These are phyloP conservation scores for Suhomyces choctaworum DNA, from an alignment of 1,139 yeast genomes.

Conservation along the genomic window DNA sequence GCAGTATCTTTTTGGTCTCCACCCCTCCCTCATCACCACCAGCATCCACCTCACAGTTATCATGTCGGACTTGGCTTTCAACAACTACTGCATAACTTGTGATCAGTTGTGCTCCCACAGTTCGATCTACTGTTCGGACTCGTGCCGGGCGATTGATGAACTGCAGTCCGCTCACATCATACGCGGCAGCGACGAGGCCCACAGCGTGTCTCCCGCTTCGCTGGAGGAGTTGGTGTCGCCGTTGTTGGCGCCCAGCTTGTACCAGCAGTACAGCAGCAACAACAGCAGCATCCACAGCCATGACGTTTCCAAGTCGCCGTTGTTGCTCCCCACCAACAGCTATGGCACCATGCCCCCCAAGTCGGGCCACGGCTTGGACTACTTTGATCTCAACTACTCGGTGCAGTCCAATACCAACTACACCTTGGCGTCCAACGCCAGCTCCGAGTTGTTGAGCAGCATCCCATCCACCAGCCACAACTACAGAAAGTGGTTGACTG, in stretches of 20 bases:
- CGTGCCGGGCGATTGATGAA: constrained; percentile 53
- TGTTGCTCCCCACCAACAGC: constrained; percentile 19
- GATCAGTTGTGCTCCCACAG: constrained; percentile 56
- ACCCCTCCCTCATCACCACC: neutral
- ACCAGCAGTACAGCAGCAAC: constrained; percentile 23
- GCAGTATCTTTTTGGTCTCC: neutral
- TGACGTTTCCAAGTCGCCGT: constrained; percentile 23
- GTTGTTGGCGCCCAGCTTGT: constrained; percentile 37
- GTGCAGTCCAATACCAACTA: constrained; percentile 25
- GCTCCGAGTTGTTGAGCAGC: constrained; percentile 12
- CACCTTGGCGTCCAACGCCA: constrained; percentile 15
- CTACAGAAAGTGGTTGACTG: constrained; percentile 47
- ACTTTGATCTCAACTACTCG: constrained; percentile 39
- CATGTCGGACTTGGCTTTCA: constrained; percentile 52
- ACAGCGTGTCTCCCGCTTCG: constrained; percentile 11
- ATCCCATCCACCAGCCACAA: constrained; percentile 41
- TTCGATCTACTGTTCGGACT: constrained; percentile 60
- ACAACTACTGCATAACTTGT: constrained; percentile 67
- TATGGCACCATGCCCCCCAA: constrained; percentile 1
- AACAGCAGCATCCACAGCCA: constrained; percentile 6
- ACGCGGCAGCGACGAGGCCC: constrained; percentile 20
- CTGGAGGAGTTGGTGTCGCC: constrained; percentile 34
- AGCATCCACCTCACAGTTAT: constrained; percentile 2
- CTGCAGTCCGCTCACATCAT: constrained; percentile 15
- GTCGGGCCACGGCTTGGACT: constrained; percentile 20